A percentile compares a stretch with the other conserved stretches of the same genome.
phyloP scores from a whole-genome alignment of 1,284 basidiomycete genomes.

The Cutaneotrichosporon sp. region DNA sequence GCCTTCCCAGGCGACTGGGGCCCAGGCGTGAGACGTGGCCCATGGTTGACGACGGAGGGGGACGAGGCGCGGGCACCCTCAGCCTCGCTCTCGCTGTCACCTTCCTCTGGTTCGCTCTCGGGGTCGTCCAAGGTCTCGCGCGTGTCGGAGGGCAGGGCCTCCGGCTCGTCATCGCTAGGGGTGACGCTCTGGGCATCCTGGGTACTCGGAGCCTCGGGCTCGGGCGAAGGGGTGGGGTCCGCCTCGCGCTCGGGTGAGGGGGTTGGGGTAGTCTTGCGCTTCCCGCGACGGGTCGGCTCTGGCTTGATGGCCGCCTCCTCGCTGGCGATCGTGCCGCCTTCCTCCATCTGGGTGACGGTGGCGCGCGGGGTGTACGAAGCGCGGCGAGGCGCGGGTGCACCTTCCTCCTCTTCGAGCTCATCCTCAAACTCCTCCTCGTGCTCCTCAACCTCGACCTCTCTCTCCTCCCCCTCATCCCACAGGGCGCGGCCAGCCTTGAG shows the following conservation, averaged over 20 bases:
- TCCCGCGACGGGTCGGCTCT: background rate
- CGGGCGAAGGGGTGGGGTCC: too few species aligned
- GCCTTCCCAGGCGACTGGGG: background rate
- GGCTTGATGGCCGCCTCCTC: background rate
- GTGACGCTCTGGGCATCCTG: too few species aligned
- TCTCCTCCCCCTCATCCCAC: slow-evolving; percentile 19
- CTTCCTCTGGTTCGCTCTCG: background rate
- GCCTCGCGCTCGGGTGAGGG: background rate
- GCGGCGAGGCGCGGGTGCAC: background rate
- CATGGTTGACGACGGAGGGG: background rate
- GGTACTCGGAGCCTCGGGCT: too few species aligned
- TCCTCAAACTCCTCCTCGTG: background rate
- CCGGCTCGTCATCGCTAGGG: too few species aligned
- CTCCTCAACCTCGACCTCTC: background rate
- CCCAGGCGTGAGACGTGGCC: too few species aligned
- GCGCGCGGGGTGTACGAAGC: too few species aligned
- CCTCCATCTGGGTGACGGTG: background rate
- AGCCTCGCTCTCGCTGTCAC: background rate
- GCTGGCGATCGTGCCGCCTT: background rate
- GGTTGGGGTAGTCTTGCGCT: background rate
- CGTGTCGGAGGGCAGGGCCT: too few species aligned
- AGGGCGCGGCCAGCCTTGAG: slow-evolving; percentile 29
- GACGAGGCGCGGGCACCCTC: background rate
- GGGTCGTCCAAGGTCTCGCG: too few species aligned
- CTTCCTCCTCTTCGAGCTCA: background rate